A percentile compares a stretch with the other conserved stretches of the same genome.
Conservation (phyloP, 2,329 filamentous ascomycete genomes). For the Diaporthe longicolla region DNA sequence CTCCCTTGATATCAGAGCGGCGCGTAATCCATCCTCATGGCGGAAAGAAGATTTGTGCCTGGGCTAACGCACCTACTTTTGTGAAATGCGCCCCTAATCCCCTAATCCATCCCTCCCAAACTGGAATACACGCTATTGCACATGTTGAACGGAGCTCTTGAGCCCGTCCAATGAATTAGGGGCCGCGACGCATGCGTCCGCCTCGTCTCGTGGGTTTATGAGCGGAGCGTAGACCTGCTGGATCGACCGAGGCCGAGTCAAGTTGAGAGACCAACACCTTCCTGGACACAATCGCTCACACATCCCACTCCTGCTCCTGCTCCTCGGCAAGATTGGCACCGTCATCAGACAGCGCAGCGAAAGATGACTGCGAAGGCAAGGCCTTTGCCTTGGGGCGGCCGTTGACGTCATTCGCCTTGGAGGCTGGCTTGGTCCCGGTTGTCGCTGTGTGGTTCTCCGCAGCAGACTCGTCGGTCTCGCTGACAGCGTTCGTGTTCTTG, state of each 20-base stretch:
- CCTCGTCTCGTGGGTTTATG: not conserved
- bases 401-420: slow-evolving; percentile 49
- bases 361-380: slow-evolving; percentile 59
- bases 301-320: slow-evolving; percentile 68
- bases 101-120: slow-evolving; percentile 4
- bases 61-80: slow-evolving; percentile 24
- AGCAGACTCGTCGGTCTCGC: slow-evolving; percentile 46
- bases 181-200: slow-evolving; percentile 4
- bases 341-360: slow-evolving; percentile 63
- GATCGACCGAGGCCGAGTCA: slow-evolving; percentile 11
- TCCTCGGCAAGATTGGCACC: slow-evolving; percentile 57
- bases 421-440: slow-evolving; percentile 43
- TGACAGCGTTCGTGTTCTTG: slow-evolving; percentile 55
- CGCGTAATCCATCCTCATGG: slow-evolving; percentile 10
- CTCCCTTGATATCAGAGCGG: slow-evolving; percentile 10
- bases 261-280: not conserved
- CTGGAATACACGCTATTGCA: slow-evolving; percentile 37
- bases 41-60: slow-evolving; percentile 29
- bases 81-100: slow-evolving; percentile 13
- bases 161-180: slow-evolving; percentile 24
- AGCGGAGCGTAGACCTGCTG: not conserved
- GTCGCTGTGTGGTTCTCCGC: slow-evolving; percentile 43
- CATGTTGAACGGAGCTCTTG: slow-evolving; percentile 39
- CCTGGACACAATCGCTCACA: slow-evolving; percentile 49
- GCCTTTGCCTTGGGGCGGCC: slow-evolving; percentile 49